Base-by-base conservation (phyloP, 441 rosid species). In the Euphorbia schlechtendalii region DNA sequence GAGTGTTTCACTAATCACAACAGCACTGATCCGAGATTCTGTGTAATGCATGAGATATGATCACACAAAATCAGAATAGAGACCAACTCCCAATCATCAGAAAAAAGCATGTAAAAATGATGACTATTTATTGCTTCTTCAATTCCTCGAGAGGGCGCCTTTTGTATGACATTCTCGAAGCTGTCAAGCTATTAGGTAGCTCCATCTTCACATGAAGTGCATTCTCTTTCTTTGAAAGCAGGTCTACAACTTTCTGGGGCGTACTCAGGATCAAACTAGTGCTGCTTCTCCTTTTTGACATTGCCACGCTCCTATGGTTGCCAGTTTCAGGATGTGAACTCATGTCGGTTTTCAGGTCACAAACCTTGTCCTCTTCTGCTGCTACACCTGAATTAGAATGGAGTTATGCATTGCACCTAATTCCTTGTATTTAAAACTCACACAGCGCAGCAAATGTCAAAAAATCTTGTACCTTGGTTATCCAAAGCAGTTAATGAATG, bases 141-240 rank as follows among this genome's bases (percentile, higher is more conserved):
- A 78, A 53, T 41, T 58, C 74, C 65, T 63, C 69, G 30, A 27
- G 30, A 46, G 79, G 72, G 40, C 52, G 68, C 75, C 83, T 77
- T 52, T 62, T 70, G 0, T 58, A 32, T 38, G 34, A 63, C 54
- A 77, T 21, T 67, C 66, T 74, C 2, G 69, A 65, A 1, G 76
- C 73, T 2, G 78, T 76, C 57, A 22, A 0, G 48, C 57, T 74
- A 32, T 69, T 70, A 8, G 13, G 3, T 28, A 49, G 64, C 59
- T 65, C 60, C 59, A 11, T 66, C 76, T 53, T 80, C 30, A 51
- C 45, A 51, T 56, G 51, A 0, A 3, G 27, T 8, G 60, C 55
- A 54, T 80, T 82, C 64, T 82, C 84, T 30, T 78, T 82, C 76
- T 59, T 73, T 20, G 63, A 66, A 53, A 32, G 22, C 0, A 12